Evolutionary conservation across 805 yeast genomes (phyloP).

Genomic region (Cyberlindnera amylophila): DNA sequence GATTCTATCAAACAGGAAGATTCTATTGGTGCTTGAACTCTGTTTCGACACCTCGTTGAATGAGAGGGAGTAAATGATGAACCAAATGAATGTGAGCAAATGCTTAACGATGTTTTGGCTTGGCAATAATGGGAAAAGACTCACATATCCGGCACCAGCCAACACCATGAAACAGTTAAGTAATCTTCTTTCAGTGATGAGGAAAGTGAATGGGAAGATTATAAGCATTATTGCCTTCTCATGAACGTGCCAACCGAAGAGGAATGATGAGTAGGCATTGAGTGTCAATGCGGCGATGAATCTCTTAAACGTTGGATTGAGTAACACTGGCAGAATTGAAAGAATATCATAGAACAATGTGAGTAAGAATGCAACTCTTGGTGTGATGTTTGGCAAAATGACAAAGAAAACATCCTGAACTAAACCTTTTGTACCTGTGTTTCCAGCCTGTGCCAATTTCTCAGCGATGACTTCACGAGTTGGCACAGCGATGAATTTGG

Average conservation of each 20-base stretch:
- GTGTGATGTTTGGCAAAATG: conserved; percentile 76
- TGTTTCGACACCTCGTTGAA: conserved; percentile 61
- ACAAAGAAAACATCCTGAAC: conserved; percentile 88
- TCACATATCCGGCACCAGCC: conserved; percentile 77
- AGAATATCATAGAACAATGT: conserved; percentile 83
- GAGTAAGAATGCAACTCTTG: conserved; percentile 68
- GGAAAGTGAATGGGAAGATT: conserved; percentile 80
- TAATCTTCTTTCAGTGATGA: conserved; percentile 67
- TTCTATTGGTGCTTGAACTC: conserved; percentile 35
- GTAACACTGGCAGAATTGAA: conserved; percentile 66
- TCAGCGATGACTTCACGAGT: conserved; percentile 29
- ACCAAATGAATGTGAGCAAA: conserved; percentile 80
- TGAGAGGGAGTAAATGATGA: conserved; percentile 68
- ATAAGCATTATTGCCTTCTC: conserved; percentile 93
- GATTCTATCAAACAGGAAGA: conserved; percentile 69
- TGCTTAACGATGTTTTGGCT: conserved; percentile 78
- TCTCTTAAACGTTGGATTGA: conserved; percentile 70
- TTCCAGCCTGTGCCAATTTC: conserved; percentile 31
- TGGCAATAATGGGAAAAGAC: conserved; percentile 81
- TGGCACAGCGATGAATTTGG: conserved; percentile 32
- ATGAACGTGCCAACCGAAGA: conserved; percentile 99
- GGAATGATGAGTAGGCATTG: conserved; percentile 86
- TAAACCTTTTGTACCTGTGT: conserved; percentile 72
- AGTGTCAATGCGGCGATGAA: conserved; percentile 82
- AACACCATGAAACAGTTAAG: conserved; percentile 68